A percentile compares a stretch with the other conserved stretches of the same genome.
Evolutionary conservation across 768 basidiomycete species (phyloP).

Genomic region (Galerina marginata): DNA sequence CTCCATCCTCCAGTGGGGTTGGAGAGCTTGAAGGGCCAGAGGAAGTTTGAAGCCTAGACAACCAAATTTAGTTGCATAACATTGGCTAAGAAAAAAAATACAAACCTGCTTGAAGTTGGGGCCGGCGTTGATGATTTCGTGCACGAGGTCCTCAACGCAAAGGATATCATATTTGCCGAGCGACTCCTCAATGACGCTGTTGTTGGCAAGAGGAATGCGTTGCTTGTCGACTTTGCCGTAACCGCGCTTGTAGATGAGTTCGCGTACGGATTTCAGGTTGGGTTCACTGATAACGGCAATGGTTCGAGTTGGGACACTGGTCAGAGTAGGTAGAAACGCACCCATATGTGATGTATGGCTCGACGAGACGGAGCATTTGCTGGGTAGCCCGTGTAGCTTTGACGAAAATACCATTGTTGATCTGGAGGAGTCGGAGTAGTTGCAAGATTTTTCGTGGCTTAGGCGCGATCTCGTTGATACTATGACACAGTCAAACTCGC

Average conservation of each 20-base stretch:
- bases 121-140: constrained; percentile 94
- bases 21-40: constrained; percentile 99
- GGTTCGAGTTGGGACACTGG: constrained; percentile 3
- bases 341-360: constrained; percentile 98
- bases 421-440: constrained; percentile 96
- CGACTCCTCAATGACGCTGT: constrained; percentile 86
- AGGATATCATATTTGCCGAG: constrained; percentile 97
- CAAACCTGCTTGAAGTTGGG: constrained; percentile 99
- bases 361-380: constrained; percentile 97
- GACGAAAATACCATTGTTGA: constrained; percentile 99
- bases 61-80: not conserved
- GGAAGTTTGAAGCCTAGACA: constrained; percentile 84
- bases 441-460: constrained; percentile 99
- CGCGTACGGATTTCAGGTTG: constrained; percentile 95
- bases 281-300: constrained; percentile 68
- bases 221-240: constrained; percentile 99
- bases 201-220: constrained; percentile 94
- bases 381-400: constrained; percentile 96
- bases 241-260: constrained; percentile 99
- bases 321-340: constrained; percentile 30
- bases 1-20: constrained; percentile 99
- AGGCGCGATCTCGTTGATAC: constrained; percentile 99
- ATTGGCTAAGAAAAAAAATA: constrained; percentile 7
- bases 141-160: constrained; percentile 95
- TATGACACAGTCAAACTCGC: constrained; percentile 33